Evolutionary conservation across 2,329 filamentous ascomycete genomes (phyloP).

Genomic region (Penicillium sp.): DNA sequence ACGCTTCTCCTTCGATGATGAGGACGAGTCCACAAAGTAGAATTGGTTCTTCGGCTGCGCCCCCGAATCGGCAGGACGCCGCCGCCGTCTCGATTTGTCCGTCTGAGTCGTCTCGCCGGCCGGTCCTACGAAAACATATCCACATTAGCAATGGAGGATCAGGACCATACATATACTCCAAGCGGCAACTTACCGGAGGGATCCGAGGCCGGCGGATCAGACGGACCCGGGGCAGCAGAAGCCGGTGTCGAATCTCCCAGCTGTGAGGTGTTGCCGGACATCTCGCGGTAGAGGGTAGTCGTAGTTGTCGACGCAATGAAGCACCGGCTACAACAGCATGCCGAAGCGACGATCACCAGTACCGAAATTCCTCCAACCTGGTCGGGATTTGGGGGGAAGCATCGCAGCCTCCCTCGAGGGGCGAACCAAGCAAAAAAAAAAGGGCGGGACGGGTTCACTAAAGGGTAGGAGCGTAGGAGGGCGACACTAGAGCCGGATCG

Average conservation of each 20-base stretch:
- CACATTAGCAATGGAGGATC: slow-evolving; percentile 4
- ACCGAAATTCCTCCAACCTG: slow-evolving; percentile 27
- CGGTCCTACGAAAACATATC: slow-evolving; percentile 18
- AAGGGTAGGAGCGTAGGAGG: slow-evolving; percentile 11
- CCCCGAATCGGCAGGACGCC: slow-evolving; percentile 29
- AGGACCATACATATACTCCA: not conserved
- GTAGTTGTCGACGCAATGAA: slow-evolving; percentile 10
- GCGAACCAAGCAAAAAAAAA: not conserved
- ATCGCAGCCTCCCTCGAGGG: slow-evolving; percentile 22
- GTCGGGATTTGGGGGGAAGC: slow-evolving; percentile 22
- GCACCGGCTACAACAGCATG: slow-evolving; percentile 19
- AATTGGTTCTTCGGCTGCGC: slow-evolving; percentile 38
- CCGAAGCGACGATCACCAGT: slow-evolving; percentile 17
- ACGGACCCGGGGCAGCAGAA: slow-evolving; percentile 4
- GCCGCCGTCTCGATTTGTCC: slow-evolving; percentile 30
- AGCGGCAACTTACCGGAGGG: slow-evolving; percentile 14
- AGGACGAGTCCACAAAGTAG: slow-evolving; percentile 47
- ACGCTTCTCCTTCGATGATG: slow-evolving; percentile 47
- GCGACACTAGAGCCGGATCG: slow-evolving; percentile 8
- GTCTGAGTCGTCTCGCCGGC: slow-evolving; percentile 21
- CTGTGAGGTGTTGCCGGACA: slow-evolving; percentile 21
- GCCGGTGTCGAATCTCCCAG: slow-evolving; percentile 13
- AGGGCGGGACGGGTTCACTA: slow-evolving; percentile 9
- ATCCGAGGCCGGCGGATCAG: slow-evolving; percentile 12
- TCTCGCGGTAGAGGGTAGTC: slow-evolving; percentile 14